Percentiles rank a stretch among this genome's conserved stretches.
These are phyloP conservation scores for Neurospora sublineolata DNA, from an alignment of 495 filamentous ascomycete species.

Conservation along the genomic window DNA sequence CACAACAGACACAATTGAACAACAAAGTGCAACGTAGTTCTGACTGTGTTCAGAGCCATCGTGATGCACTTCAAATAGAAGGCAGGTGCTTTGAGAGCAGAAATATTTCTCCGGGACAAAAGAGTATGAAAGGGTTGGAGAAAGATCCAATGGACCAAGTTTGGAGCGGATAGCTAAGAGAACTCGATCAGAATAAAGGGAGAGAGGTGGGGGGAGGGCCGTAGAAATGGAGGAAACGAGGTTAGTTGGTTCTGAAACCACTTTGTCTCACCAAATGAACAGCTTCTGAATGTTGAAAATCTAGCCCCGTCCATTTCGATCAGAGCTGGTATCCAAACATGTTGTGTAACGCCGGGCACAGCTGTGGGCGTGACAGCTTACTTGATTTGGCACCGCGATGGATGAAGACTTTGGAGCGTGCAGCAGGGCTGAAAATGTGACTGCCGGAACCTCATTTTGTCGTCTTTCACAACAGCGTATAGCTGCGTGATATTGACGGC, in stretches of 20 bases:
- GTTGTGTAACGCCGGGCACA: neutral
- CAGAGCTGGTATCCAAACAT: neutral
- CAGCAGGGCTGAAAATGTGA: neutral
- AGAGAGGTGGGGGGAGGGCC: neutral
- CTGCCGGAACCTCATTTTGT: neutral
- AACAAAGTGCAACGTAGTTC: fast-evolving
- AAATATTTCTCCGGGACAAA: no score
- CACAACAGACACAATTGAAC: neutral
- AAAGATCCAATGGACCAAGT: no score
- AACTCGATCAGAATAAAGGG: neutral
- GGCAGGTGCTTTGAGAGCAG: no score
- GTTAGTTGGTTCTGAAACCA: no score
- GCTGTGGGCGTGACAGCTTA: neutral
- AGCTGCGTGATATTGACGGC: neutral
- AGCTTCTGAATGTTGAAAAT: no score
- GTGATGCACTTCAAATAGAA: neutral
- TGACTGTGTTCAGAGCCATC: neutral
- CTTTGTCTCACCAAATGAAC: no score
- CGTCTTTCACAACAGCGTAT: no score
- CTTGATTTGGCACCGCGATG: no score
- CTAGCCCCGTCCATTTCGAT: neutral
- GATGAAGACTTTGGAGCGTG: neutral
- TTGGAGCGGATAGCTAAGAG: no score
- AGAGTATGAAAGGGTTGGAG: no score
- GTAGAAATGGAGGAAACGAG: no score